Base-by-base conservation (phyloP, 1,139 yeast species). In the Arxiozyma bovina region DNA sequence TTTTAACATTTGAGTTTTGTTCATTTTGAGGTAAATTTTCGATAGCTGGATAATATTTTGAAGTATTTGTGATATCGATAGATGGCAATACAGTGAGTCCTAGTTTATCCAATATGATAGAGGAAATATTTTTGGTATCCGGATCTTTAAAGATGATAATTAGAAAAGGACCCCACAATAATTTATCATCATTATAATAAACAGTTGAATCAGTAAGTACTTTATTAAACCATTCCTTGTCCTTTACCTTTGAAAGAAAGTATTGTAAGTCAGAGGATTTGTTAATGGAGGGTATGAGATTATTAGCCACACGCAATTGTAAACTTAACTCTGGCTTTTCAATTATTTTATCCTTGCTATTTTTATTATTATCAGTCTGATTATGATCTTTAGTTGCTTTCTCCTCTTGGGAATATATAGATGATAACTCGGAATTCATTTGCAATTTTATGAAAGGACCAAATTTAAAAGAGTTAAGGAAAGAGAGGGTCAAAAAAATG, bases 31-130 rank as follows among this genome's bases (percentile, higher is more conserved):
- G 68, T 51, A 91, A 73, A 63, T 89, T 89, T 59, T 83, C 81
- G 61, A 94, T 81, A 1, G 96, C 94, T 1, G 87, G 89, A 73
- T 79, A 87, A 67, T 83, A 91, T 53, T 87, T 74, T 1, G 96
- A 87, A 46, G 77, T 70, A 0, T 76, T 69, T 55, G 79, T 80
- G 42, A 88, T 70, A 6, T 88, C 80, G 64, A 90, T 73, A 50
- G 84, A 77, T 42, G 78, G 77, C 62, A 81, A 82, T 20, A 80
- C 76, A 6, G 85, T 75, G 40, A 82, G 77, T 0, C 97, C 98
- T 60, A 82, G 82, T 54, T 80, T 78, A 45, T 93, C 83, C 30
- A 91, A 66, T 20, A 89, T 72, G 3, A 85, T 74, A 2, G 89
- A 78, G 54, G 85, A 78, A 21, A 85, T 74, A 57, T 76, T 77